phyloP scores from a whole-genome alignment of 331 rosid genomes.

The Saraca asoca region DNA sequence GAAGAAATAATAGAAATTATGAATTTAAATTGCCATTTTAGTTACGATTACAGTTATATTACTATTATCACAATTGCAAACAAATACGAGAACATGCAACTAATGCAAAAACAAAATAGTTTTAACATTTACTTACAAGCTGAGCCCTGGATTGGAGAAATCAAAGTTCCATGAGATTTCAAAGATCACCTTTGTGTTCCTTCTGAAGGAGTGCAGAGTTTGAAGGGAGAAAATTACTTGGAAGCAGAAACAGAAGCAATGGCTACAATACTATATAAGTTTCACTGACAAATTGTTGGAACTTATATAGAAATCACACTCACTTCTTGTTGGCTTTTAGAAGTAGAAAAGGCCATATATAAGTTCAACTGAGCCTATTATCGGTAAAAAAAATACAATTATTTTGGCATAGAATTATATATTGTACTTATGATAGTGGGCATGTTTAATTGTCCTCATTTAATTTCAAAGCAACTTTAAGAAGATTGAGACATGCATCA shows the following conservation, averaged over 20 bases:
- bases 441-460: constrained; percentile 30
- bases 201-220: not conserved
- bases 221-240: not conserved
- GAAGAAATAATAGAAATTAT: no score
- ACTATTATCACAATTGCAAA: no score
- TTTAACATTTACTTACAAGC: constrained; percentile 31
- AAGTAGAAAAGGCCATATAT: constrained; percentile 25
- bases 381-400: constrained; percentile 22
- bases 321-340: constrained; percentile 28
- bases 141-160: constrained; percentile 21
- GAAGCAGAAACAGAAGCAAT: constrained; percentile 6
- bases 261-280: not conserved
- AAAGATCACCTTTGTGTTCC: no score
- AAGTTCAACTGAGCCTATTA: not conserved
- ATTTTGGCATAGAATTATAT: not conserved
- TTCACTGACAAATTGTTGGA: constrained; percentile 3
- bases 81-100: no score
- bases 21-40: no score
- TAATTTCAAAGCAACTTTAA: constrained; percentile 32
- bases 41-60: no score
- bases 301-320: not conserved
- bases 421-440: constrained; percentile 13
- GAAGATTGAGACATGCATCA: not conserved
- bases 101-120: no score
- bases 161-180: not conserved